phyloP scores from a whole-genome alignment of 2,329 filamentous ascomycete genomes.

The Fusarium oligoseptatum region DNA sequence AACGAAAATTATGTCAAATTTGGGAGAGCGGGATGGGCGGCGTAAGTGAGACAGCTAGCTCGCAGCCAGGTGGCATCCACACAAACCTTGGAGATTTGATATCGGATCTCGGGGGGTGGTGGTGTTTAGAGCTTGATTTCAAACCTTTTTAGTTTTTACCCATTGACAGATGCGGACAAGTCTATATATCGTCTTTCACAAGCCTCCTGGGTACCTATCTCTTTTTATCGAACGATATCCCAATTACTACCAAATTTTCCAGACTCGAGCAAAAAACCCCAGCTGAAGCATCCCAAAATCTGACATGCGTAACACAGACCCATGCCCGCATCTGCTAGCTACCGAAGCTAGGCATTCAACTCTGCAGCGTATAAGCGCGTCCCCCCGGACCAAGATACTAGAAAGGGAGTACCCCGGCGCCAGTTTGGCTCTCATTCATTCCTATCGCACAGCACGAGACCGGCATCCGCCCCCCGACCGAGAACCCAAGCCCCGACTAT shows the following conservation, averaged over 20 bases:
- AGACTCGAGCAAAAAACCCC: not conserved
- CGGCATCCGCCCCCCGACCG: not conserved
- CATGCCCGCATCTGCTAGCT: not conserved
- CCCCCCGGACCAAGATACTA: not conserved
- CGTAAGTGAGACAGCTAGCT: conserved; percentile 9
- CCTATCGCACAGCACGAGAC: not conserved
- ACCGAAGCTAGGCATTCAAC: not conserved
- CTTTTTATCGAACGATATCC: not conserved
- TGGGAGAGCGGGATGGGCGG: not conserved
- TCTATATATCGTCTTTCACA: not conserved
- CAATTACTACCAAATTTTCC: not conserved
- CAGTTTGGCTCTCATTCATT: not conserved
- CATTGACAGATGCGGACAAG: not conserved
- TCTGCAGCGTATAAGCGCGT: not conserved
- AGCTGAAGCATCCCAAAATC: conserved; percentile 15
- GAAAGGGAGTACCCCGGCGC: not conserved
- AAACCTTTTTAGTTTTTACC: not conserved
- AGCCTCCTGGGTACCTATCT: not conserved
- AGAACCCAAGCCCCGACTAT: not conserved
- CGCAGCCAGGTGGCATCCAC: not conserved
- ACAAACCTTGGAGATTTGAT: not conserved
- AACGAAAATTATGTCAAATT: not conserved
- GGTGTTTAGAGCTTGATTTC: not conserved
- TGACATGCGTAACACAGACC: conserved; percentile 6
- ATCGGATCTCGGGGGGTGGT: not conserved